phyloP scores from a whole-genome alignment of 2,329 filamentous ascomycete species.

The Leptosphaerulina australis region DNA sequence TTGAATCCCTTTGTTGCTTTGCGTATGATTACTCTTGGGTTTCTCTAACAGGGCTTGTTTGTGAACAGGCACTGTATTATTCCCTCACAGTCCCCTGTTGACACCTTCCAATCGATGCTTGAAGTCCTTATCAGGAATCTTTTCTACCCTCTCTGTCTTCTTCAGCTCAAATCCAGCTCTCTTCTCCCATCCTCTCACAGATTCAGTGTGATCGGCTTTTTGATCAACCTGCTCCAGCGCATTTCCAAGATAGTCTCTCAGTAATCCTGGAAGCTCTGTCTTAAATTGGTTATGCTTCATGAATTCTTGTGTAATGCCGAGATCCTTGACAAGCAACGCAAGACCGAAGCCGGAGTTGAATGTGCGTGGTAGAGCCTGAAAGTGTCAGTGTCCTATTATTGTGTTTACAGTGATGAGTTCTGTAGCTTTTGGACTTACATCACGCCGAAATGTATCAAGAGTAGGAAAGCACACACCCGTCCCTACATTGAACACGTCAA shows the following conservation, averaged over 20 bases:
- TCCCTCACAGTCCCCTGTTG: background rate
- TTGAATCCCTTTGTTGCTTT: no score
- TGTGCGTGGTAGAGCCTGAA: constrained; percentile 31
- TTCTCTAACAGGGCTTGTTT: no score
- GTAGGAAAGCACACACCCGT: constrained; percentile 51
- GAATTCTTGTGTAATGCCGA: constrained; percentile 46
- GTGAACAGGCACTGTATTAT: no score
- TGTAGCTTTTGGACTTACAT: constrained; percentile 3
- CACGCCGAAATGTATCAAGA: constrained; percentile 1
- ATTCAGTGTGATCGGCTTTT: constrained; percentile 45
- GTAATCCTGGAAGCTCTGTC: constrained; percentile 38
- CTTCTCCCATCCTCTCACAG: constrained; percentile 46
- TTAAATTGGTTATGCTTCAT: constrained; percentile 42
- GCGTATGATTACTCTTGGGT: no score
- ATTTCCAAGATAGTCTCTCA: constrained; percentile 41
- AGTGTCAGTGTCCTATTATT: no score
- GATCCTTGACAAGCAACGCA: constrained; percentile 45
- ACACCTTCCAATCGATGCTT: constrained; percentile 2
- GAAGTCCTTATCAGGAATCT: background rate
- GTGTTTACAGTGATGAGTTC: no score
- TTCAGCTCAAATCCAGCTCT: constrained; percentile 39
- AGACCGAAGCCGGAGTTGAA: constrained; percentile 46
- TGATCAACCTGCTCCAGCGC: constrained; percentile 38
- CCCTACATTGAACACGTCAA: constrained; percentile 52
- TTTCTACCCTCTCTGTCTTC: background rate